Conservation (phyloP, 2,329 filamentous ascomycete species). For the Exophiala alcalophila region DNA sequence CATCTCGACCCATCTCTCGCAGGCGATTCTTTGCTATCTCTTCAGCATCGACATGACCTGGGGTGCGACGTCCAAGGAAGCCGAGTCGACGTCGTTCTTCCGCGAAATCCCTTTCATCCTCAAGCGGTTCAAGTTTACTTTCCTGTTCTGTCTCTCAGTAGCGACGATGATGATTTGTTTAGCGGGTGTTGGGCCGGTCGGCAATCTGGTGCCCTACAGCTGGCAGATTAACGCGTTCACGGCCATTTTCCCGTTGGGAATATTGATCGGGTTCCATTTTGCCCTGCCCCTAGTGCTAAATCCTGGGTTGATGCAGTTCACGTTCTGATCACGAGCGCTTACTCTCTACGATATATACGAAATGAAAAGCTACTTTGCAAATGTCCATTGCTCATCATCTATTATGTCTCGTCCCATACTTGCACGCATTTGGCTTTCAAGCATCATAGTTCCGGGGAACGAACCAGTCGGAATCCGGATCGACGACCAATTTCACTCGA, state of each 20-base stretch:
- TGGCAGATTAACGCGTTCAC: conserved; percentile 60
- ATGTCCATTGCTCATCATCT: too few relatives aligned
- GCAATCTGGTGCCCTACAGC: conserved; percentile 41
- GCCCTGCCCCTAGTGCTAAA: conserved; percentile 33
- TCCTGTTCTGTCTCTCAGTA: conserved; percentile 44
- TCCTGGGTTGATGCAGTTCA: conserved; percentile 32
- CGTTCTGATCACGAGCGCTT: too few relatives aligned
- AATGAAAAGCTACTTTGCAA: too few relatives aligned
- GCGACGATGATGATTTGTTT: conserved; percentile 50
- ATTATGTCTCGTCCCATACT: too few relatives aligned
- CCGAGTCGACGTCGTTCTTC: conserved; percentile 71
- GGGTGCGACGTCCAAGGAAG: conserved; percentile 79
- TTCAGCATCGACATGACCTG: conserved; percentile 83
- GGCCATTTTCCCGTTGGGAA: conserved; percentile 59
- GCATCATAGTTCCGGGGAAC: too few relatives aligned
- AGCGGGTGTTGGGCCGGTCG: conserved; percentile 37
- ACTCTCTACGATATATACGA: too few relatives aligned
- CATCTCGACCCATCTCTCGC: conserved; percentile 73
- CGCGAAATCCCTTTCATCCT: conserved; percentile 76
- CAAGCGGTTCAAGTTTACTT: conserved; percentile 67
- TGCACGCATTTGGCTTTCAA: too few relatives aligned
- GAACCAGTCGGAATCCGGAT: conserved; percentile 18
- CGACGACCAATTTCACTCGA: conserved; percentile 20
- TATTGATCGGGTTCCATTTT: conserved; percentile 43
- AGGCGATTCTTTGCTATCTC: conserved; percentile 77